These are phyloP conservation scores for Lentinula detonsa DNA, from an alignment of 768 basidiomycete genomes.

Conservation along the genomic window DNA sequence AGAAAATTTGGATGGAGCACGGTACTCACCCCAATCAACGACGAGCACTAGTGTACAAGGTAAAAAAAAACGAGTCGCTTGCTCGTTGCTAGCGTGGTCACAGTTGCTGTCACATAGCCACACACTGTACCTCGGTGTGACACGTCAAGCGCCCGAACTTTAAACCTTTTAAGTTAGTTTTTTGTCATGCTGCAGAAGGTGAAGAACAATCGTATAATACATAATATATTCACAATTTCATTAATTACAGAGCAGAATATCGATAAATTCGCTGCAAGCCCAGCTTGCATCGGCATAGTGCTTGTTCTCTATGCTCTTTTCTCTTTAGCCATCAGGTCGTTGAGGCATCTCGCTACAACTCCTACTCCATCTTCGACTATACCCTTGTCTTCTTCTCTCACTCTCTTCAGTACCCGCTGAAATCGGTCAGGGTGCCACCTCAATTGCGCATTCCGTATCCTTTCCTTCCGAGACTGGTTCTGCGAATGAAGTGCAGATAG, in stretches of 20 bases:
- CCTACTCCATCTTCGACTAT: constrained; percentile 53
- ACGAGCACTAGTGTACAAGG: background rate
- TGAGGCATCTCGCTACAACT: constrained; percentile 58
- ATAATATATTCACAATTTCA: background rate
- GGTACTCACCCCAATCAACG: background rate
- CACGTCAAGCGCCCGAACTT: background rate
- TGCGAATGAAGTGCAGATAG: constrained; percentile 60
- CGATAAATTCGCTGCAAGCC: background rate
- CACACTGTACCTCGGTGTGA: background rate
- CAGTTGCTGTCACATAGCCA: background rate
- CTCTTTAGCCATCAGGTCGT: constrained; percentile 42
- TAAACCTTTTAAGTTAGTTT: too few species aligned
- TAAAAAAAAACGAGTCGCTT: background rate
- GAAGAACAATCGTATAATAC: too few species aligned
- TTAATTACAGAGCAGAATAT: background rate
- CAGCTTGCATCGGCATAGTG: background rate
- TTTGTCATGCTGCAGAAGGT: too few species aligned
- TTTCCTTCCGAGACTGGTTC: constrained; percentile 53
- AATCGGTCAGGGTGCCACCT: constrained; percentile 84
- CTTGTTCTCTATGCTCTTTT: background rate
- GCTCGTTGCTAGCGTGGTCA: background rate
- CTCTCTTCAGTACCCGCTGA: constrained; percentile 45
- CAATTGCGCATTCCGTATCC: constrained; percentile 59
- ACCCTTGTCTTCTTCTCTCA: constrained; percentile 44
- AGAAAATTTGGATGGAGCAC: background rate